These are phyloP conservation scores for Epichloe glyceriae DNA, from an alignment of 2,329 filamentous ascomycete genomes.

Conservation along the genomic window DNA sequence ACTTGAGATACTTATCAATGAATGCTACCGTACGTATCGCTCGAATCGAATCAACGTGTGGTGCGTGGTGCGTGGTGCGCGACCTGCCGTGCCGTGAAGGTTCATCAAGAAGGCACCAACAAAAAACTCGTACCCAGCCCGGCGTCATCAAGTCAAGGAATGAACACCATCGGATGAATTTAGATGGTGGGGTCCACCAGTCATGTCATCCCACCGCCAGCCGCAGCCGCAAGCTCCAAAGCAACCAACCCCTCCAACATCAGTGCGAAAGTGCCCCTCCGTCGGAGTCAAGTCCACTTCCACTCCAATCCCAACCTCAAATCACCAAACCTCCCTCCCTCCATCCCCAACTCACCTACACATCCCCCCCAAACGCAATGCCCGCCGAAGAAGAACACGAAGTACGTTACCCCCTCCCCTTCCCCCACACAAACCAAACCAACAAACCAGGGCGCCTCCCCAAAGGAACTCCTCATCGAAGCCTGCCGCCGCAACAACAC, in stretches of 20 bases:
- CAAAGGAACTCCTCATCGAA: slow-evolving; percentile 77
- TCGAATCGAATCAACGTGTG: too few species aligned
- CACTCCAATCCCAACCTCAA: too few species aligned
- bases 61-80: too few species aligned
- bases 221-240: too few species aligned
- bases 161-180: neutral
- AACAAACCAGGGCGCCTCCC: slow-evolving; percentile 61
- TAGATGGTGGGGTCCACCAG: neutral
- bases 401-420: slow-evolving; percentile 1
- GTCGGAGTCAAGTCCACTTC: too few species aligned
- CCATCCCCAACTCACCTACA: neutral
- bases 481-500: slow-evolving; percentile 89
- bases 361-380: slow-evolving; percentile 1
- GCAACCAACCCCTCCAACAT: too few species aligned
- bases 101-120: neutral
- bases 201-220: too few species aligned
- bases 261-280: too few species aligned
- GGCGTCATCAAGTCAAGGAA: neutral
- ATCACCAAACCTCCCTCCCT: too few species aligned
- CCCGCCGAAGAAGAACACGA: slow-evolving; percentile 12
- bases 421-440: neutral
- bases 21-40: too few species aligned
- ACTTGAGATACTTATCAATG: too few species aligned
- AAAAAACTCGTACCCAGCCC: neutral
- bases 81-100: too few species aligned